phyloP scores from a whole-genome alignment of 768 basidiomycete species.

The Lanmaoa pseudosensibilis region DNA sequence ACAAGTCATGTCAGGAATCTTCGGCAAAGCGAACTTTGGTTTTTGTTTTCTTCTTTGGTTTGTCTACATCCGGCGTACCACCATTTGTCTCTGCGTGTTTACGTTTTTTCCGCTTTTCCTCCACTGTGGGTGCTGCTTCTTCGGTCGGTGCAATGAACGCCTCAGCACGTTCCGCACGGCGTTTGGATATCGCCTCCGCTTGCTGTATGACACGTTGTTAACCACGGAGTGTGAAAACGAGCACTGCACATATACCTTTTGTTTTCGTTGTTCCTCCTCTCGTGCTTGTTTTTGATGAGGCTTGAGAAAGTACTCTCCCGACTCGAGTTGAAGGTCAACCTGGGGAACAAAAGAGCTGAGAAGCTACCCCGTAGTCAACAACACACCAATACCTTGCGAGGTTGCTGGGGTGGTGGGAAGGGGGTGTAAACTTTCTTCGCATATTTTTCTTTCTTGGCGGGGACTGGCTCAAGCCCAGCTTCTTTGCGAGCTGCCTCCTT shows the following conservation, averaged over 20 bases:
- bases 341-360: constrained; percentile 29
- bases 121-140: constrained; percentile 65
- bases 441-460: constrained; percentile 45
- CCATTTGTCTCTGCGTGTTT: constrained; percentile 43
- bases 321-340: constrained; percentile 93
- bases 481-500: constrained; percentile 65
- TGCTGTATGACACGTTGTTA: constrained; percentile 50
- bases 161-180: constrained; percentile 79
- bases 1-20: constrained; percentile 4
- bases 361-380: background rate
- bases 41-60: constrained; percentile 42
- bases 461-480: constrained; percentile 56
- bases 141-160: constrained; percentile 90
- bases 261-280: constrained; percentile 67
- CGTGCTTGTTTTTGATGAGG: constrained; percentile 78
- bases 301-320: constrained; percentile 98
- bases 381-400: constrained; percentile 70
- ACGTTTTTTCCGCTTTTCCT: constrained; percentile 68
- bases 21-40: constrained; percentile 22
- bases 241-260: constrained; percentile 48
- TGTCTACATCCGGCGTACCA: constrained; percentile 37
- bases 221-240: background rate
- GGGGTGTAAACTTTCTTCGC: constrained; percentile 97
- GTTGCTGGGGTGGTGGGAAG: constrained; percentile 93
- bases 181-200: constrained; percentile 68